Conservation (phyloP, 75 land plant species). For the Pseudotsuga menziesii region DNA sequence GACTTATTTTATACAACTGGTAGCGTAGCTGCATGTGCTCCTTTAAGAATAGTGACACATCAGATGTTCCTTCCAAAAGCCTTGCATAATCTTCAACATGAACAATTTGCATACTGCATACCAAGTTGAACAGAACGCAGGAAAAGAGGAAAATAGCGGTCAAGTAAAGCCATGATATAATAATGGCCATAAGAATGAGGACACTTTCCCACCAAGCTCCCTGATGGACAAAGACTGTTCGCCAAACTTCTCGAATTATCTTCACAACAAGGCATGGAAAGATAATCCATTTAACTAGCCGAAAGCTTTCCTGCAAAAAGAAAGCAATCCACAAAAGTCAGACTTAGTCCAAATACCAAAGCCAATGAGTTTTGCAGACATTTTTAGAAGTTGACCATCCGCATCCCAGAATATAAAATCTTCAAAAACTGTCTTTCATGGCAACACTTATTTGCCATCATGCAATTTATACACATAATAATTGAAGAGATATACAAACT, state of each 20-base stretch:
- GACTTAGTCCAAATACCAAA: neutral
- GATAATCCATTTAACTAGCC: constrained; percentile 45
- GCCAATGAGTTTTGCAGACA: neutral
- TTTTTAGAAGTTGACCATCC: neutral
- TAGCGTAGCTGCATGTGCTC: constrained; percentile 68
- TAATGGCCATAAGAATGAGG: constrained; percentile 34
- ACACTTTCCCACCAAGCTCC: constrained; percentile 36
- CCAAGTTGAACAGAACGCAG: constrained; percentile 72
- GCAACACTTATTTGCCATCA: neutral
- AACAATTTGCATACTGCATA: constrained; percentile 86
- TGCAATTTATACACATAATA: neutral
- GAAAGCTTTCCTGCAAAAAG: constrained; percentile 46
- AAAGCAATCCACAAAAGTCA: neutral
- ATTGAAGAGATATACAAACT: neutral
- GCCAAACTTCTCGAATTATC: constrained; percentile 41
- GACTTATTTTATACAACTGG: constrained; percentile 82
- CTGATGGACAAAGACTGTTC: constrained; percentile 30
- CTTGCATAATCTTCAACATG: constrained; percentile 81
- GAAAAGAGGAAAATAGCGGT: constrained; percentile 53
- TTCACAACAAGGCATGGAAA: constrained; percentile 58
- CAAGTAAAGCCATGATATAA: constrained; percentile 74
- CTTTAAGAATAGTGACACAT: constrained; percentile 51
- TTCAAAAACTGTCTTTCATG: constrained; percentile 10
- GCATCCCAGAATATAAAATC: neutral
- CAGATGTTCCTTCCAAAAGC: constrained; percentile 62